Evolutionary conservation across 2,329 filamentous ascomycete genomes (phyloP).

Genomic region (Coniochaeta prunicola): DNA sequence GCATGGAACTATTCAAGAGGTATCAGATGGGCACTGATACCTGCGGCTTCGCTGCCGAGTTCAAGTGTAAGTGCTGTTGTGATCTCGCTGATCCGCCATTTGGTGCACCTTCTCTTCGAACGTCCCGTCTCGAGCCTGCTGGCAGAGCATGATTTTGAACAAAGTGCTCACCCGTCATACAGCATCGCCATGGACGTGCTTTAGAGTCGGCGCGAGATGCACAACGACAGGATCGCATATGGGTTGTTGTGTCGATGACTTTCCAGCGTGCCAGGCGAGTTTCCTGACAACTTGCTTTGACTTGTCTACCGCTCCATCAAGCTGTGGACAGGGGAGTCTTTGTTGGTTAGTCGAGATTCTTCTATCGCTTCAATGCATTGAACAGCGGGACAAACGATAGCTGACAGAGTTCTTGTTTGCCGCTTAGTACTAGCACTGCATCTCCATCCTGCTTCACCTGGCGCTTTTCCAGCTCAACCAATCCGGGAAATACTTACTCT

Average conservation of each 20-base stretch:
- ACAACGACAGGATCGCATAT: not conserved
- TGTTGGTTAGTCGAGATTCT: not conserved
- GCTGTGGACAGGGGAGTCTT: not conserved
- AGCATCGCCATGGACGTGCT: slow-evolving; percentile 5
- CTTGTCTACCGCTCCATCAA: not conserved
- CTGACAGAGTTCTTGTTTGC: not conserved
- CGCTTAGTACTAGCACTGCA: not conserved
- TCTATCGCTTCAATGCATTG: not conserved
- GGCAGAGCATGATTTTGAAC: not conserved
- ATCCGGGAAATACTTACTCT: not conserved
- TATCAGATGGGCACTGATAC: slow-evolving; percentile 1
- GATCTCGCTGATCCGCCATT: not conserved
- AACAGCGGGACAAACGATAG: not conserved
- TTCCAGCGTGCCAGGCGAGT: not conserved
- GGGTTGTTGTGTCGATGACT: not conserved
- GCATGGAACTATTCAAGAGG: slow-evolving; percentile 2
- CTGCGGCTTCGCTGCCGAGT: slow-evolving; percentile 3
- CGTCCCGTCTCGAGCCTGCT: not conserved
- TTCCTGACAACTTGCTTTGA: not conserved
- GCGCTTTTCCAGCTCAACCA: not conserved
- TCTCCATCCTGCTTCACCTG: slow-evolving; percentile 2
- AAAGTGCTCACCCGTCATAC: not conserved
- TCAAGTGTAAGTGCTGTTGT: not conserved
- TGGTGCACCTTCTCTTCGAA: not conserved
- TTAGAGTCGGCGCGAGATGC: slow-evolving; percentile 1